Conservation (phyloP, 441 rosid species). For the Hura crepitans region DNA sequence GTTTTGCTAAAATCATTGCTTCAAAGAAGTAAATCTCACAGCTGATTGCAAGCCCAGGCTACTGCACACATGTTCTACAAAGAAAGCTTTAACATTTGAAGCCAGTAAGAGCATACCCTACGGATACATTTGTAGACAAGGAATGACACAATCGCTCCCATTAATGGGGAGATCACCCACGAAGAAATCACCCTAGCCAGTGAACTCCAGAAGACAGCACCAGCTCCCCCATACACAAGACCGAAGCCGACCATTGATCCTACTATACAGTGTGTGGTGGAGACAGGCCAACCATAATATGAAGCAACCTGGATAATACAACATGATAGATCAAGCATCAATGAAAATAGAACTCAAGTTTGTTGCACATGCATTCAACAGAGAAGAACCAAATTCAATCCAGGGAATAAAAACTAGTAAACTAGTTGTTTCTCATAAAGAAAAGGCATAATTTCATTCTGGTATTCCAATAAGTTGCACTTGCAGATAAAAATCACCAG, state of each 20-base stretch:
- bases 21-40: no score
- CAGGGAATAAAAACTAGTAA: background rate
- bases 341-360: background rate
- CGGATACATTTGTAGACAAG: slow-evolving; percentile 95
- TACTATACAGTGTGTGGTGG: slow-evolving; percentile 93
- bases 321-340: slow-evolving; percentile 15
- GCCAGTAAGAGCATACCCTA: slow-evolving; percentile 50
- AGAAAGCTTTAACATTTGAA: slow-evolving; percentile 8
- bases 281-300: slow-evolving; percentile 92
- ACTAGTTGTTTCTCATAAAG: no score
- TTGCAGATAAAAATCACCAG: no score
- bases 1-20: background rate
- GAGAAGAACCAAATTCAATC: slow-evolving; percentile 2
- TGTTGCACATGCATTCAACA: background rate
- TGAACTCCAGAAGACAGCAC: slow-evolving; percentile 96
- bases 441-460: no score
- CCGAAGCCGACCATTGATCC: slow-evolving; percentile 99
- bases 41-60: background rate
- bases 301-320: slow-evolving; percentile 68
- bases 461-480: no score
- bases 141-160: slow-evolving; percentile 89
- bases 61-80: background rate
- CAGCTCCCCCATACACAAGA: slow-evolving; percentile 83
- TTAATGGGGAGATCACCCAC: slow-evolving; percentile 88
- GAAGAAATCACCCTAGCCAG: slow-evolving; percentile 86